A percentile compares a stretch with the other conserved stretches of the same genome.
These are phyloP conservation scores for Cordyceps cateniannulata DNA, from an alignment of 2,329 filamentous ascomycete genomes.

Conservation along the genomic window DNA sequence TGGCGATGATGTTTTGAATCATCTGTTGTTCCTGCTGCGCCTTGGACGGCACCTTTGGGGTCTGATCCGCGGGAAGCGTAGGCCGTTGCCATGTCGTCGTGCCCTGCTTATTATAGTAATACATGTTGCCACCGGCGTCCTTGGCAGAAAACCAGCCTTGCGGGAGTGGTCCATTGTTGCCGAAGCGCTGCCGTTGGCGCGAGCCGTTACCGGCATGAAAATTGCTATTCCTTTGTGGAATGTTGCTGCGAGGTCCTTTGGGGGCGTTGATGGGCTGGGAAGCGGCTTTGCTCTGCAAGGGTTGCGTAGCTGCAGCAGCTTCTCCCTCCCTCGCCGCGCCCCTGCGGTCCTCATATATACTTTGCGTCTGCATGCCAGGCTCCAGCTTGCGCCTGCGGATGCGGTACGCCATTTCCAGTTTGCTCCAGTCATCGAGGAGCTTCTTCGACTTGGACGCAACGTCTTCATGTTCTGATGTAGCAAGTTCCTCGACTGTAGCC, in stretches of 20 bases:
- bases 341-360: slow-evolving; percentile 59
- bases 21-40: slow-evolving; percentile 59
- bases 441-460: slow-evolving; percentile 65
- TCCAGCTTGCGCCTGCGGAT: slow-evolving; percentile 88
- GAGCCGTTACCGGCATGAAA: slow-evolving; percentile 39
- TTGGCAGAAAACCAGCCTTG: slow-evolving; percentile 79
- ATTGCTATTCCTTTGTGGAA: slow-evolving; percentile 44
- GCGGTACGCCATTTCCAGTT: slow-evolving; percentile 82
- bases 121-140: slow-evolving; percentile 63
- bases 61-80: slow-evolving; percentile 56
- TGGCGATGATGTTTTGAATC: slow-evolving; percentile 79
- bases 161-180: slow-evolving; percentile 51
- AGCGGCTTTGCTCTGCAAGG: slow-evolving; percentile 34
- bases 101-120: slow-evolving; percentile 79
- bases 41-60: slow-evolving; percentile 59
- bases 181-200: slow-evolving; percentile 42
- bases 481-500: slow-evolving; percentile 64
- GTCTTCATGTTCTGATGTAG: slow-evolving; percentile 61
- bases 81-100: slow-evolving; percentile 78
- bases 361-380: slow-evolving; percentile 51
- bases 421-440: slow-evolving; percentile 79
- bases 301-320: slow-evolving; percentile 19
- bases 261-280: slow-evolving; percentile 46
- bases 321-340: slow-evolving; percentile 37
- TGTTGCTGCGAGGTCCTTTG: slow-evolving; percentile 55